These are phyloP conservation scores for Noccaea caerulescens DNA, from an alignment of 345 rosid genomes.

Conservation along the genomic window DNA sequence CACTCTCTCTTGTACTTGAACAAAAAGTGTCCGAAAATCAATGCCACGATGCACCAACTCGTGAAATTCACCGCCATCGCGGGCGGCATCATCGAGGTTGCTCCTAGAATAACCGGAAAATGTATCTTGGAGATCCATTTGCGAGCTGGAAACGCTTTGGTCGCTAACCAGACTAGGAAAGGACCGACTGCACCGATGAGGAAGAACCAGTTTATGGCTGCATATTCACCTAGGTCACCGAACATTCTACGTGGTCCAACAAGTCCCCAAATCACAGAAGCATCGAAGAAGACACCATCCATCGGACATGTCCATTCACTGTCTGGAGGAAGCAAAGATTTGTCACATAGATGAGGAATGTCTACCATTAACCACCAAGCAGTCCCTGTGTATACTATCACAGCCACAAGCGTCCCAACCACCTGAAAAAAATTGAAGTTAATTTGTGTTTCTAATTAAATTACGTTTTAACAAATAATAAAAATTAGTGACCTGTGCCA, in stretches of 20 bases:
- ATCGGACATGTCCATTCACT: conserved; percentile 83
- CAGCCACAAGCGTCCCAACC: conserved; percentile 65
- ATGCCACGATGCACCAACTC: conserved; percentile 65
- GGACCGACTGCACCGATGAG: conserved; percentile 67
- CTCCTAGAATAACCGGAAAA: conserved; percentile 72
- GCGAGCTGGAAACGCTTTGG: conserved; percentile 59
- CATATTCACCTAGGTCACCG: conserved; percentile 70
- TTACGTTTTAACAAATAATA: background rate
- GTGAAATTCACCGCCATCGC: conserved; percentile 74
- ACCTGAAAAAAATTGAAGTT: conserved; percentile 47
- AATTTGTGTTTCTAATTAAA: conserved; percentile 5
- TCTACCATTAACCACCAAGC: conserved; percentile 90
- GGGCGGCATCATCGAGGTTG: conserved; percentile 76
- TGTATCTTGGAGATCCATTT: conserved; percentile 65
- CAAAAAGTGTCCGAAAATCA: conserved; percentile 59
- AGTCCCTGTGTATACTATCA: conserved; percentile 54
- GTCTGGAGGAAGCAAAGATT: conserved; percentile 50
- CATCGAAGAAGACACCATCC: conserved; percentile 71
- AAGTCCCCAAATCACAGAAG: conserved; percentile 89
- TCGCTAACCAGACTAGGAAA: conserved; percentile 64
- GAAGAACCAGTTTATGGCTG: conserved; percentile 72
- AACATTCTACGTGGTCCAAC: conserved; percentile 82
- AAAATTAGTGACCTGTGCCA: conserved; percentile 46
- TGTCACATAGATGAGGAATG: conserved; percentile 70
- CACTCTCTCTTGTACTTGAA: conserved; percentile 52